Conservation (phyloP, 73 alveolate genomes). For the Paramecium tetraurelia region DNA sequence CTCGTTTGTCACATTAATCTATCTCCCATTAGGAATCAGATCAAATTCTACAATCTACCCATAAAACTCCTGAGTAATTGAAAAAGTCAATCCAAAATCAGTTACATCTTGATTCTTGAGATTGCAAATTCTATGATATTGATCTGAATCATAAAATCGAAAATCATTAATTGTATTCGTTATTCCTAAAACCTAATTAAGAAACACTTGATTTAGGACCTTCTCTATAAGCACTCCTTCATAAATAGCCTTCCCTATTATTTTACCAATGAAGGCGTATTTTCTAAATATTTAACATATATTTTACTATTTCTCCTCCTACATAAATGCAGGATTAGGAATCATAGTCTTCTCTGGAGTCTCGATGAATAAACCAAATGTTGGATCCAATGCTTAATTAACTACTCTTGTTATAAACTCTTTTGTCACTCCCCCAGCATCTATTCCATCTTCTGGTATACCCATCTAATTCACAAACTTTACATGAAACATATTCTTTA, state of each 20-base stretch:
- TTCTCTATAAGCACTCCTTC: slow-evolving; percentile 90
- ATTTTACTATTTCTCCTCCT: background rate
- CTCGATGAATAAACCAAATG: slow-evolving; percentile 78
- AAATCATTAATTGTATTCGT: slow-evolving; percentile 83
- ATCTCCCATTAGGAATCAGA: slow-evolving; percentile 84
- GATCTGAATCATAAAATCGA: slow-evolving; percentile 86
- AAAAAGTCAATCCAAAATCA: slow-evolving; percentile 70
- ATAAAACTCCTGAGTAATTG: slow-evolving; percentile 60
- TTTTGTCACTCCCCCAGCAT: slow-evolving; percentile 95
- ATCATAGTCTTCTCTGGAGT: slow-evolving; percentile 64
- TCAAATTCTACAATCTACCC: slow-evolving; percentile 73
- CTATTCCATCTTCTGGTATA: slow-evolving; percentile 90
- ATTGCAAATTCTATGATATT: slow-evolving; percentile 70
- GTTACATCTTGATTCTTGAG: slow-evolving; percentile 73
- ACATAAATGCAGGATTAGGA: slow-evolving; percentile 21
- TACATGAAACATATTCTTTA: slow-evolving; percentile 65
- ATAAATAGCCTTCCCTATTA: slow-evolving; percentile 92
- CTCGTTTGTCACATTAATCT: slow-evolving; percentile 82
- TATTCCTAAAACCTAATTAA: slow-evolving; percentile 80
- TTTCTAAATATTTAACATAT: slow-evolving; percentile 37
- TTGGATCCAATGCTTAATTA: slow-evolving; percentile 86
- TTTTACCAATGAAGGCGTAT: slow-evolving; percentile 89
- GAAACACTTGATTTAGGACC: slow-evolving; percentile 83
- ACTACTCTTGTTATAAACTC: slow-evolving; percentile 88
- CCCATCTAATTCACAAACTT: slow-evolving; percentile 72